Conservation (phyloP, 164 flowering plant species). For the Pachysandra terminalis region DNA sequence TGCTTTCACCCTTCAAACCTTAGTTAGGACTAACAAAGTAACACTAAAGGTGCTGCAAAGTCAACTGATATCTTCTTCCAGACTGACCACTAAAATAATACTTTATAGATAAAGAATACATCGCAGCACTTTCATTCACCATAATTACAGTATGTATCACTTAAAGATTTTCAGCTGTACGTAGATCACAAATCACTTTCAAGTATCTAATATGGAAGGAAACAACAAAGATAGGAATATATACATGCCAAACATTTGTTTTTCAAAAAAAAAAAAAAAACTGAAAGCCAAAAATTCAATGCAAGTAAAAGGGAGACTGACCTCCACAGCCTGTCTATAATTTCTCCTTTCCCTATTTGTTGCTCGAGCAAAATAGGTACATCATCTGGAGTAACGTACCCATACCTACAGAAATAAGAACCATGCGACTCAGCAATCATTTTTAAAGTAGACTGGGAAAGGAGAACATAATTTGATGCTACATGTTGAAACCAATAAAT, state of each 20-base stretch:
- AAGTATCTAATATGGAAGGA: neutral
- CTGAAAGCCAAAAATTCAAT: neutral
- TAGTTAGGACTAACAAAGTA: neutral
- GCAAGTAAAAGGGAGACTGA: conserved; percentile 13
- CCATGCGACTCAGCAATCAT: neutral
- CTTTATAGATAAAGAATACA: neutral
- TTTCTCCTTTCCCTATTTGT: conserved; percentile 71
- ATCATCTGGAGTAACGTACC: conserved; percentile 89
- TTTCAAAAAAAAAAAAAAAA: neutral
- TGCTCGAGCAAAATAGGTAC: conserved; percentile 74
- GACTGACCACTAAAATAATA: neutral
- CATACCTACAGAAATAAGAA: conserved; percentile 57
- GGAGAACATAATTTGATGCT: neutral
- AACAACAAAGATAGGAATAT: neutral
- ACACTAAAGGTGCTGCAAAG: no score
- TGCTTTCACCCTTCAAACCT: neutral
- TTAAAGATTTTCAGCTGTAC: neutral
- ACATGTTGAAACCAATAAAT: neutral
- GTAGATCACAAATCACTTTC: neutral
- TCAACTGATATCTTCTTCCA: neutral
- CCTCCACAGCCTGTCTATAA: conserved; percentile 83
- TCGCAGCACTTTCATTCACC: neutral
- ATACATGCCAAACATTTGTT: neutral
- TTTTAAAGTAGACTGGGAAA: neutral
- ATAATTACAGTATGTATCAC: neutral